A percentile compares a stretch with the other conserved stretches of the same genome.
Evolutionary conservation across 495 filamentous ascomycete species (phyloP).

Genomic region (Geoglossum glabrum): DNA sequence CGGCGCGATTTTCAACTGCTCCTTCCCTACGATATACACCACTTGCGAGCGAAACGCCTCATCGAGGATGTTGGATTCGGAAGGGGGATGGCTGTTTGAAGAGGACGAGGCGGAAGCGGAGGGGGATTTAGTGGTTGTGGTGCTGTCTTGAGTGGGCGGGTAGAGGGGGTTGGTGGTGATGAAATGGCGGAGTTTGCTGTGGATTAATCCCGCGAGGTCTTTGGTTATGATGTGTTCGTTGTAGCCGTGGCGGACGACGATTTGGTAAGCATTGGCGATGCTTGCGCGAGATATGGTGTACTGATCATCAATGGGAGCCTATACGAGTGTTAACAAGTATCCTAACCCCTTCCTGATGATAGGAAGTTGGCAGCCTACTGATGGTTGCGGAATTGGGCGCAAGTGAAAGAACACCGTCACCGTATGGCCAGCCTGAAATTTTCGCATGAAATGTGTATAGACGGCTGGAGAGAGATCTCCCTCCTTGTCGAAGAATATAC

Average conservation of each 20-base stretch:
- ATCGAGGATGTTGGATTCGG: conserved; percentile 30
- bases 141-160: background rate
- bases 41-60: conserved; percentile 38
- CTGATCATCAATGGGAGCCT: conserved; percentile 22
- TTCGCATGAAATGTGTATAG: conserved; percentile 17
- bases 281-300: conserved; percentile 25
- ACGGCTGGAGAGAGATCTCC: conserved; percentile 17
- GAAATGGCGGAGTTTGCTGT: conserved; percentile 35
- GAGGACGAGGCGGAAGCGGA: conserved; percentile 11
- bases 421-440: conserved; percentile 15
- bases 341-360: background rate
- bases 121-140: conserved; percentile 4
- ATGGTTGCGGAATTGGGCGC: conserved; percentile 14
- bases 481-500: conserved; percentile 21
- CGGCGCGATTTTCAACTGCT: conserved; percentile 37
- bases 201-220: conserved; percentile 36
- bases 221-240: conserved; percentile 45
- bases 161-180: conserved; percentile 16
- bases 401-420: conserved; percentile 19
- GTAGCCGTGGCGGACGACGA: conserved; percentile 50
- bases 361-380: background rate
- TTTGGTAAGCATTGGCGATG: conserved; percentile 38
- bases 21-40: conserved; percentile 53
- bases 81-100: no score
- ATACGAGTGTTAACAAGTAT: background rate